Evolutionary conservation across 2,329 filamentous ascomycete genomes (phyloP), one percentile per base, ranked within the genome.

Genomic region (Colletotrichum incanum): DNA sequence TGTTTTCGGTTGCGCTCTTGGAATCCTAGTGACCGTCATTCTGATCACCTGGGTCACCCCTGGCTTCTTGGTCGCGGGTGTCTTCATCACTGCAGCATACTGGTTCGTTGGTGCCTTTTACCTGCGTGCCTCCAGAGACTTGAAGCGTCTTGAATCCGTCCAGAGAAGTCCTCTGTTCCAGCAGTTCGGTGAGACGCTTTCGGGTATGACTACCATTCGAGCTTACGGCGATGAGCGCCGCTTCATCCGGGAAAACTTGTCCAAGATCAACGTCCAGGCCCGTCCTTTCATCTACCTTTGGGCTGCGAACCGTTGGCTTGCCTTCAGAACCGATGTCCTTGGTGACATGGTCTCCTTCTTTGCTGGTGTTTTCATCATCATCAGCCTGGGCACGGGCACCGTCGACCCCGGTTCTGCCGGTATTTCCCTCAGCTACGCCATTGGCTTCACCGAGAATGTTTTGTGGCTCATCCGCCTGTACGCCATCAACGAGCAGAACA

Each of bases 371-470:
- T 98, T 99, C 78, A 93, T 99, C 71, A 92, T 98, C 65, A 80
- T 93, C 58, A 97, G 92, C 77, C 89, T 97, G 34, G 94, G 94
- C 49, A 91, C 86, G 67, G 41, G 54, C 52, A 28, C 56, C 23
- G 93, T 98, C 67, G 94, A 98, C 81, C 91, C 96, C 54, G 96
- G 96, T 74, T 93, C 95, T 60, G 96, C 96, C 41, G 96, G 96
- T 85, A 89, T 99, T 74, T 97, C 96, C 6, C 86, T 99, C 78
- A 98, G 94, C 62, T 99, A 99, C 78, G 96, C 96, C 20, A 94
- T 99, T 76, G 96, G 94, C 1, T 99, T 99, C 78, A 97, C 95
- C 0, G 96, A 99, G 81, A 98, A 98, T 76, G 93, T 99, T 8
- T 85, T 99, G 23, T 99, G 96, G 96, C 91, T 98, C 67, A 95